Percentiles rank a stretch among this genome's conserved stretches.
phyloP scores from a whole-genome alignment of 73 alveolate species.

The Tetrahymena thermophila region DNA sequence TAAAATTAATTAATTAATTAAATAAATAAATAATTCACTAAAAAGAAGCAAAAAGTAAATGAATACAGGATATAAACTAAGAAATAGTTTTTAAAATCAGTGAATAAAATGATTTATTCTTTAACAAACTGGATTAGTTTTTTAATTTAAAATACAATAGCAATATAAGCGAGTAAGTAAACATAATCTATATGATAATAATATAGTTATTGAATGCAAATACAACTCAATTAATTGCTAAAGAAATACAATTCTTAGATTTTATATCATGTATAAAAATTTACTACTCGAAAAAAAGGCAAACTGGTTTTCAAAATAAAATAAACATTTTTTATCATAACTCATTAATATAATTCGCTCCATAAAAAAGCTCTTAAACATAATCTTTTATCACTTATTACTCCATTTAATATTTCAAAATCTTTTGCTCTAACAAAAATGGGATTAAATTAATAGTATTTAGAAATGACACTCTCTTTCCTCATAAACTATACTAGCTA shows the following conservation, averaged over 20 bases:
- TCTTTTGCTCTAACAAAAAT: neutral
- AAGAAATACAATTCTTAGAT: neutral
- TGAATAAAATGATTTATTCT: neutral
- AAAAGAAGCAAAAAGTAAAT: too few relatives aligned
- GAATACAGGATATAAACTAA: neutral
- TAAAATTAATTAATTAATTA: too few relatives aligned
- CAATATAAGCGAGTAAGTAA: neutral
- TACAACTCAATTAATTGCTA: neutral
- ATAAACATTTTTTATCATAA: too few relatives aligned
- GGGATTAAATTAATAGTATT: neutral
- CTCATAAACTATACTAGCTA: too few relatives aligned
- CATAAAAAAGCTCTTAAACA: neutral
- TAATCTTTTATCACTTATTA: neutral
- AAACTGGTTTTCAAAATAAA: neutral
- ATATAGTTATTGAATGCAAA: neutral
- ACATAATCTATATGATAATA: neutral
- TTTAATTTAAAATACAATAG: neutral
- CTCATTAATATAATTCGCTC: neutral
- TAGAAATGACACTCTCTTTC: too few relatives aligned
- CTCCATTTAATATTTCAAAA: neutral
- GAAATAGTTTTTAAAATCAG: neutral
- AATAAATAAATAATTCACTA: too few relatives aligned
- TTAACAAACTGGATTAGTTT: neutral
- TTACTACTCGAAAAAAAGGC: too few relatives aligned
- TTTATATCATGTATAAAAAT: neutral